phyloP scores from a whole-genome alignment of 129 eudicot species.

The Oenanthe sinensis region DNA sequence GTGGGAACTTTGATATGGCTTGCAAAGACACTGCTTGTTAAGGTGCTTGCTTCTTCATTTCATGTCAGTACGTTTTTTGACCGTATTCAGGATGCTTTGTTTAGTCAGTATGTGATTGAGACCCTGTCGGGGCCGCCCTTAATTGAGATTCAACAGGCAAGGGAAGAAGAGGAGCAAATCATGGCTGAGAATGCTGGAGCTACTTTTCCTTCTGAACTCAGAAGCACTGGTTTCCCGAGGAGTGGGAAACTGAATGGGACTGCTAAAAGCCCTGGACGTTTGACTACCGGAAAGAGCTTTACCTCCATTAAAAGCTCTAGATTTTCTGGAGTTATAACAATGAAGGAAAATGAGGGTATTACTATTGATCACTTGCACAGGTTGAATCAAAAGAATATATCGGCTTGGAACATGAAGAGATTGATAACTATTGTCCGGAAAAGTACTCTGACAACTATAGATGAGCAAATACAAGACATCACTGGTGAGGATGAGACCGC shows the following conservation, averaged over 20 bases:
- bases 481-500: slow-evolving; percentile 57
- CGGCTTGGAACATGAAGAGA: slow-evolving; percentile 91
- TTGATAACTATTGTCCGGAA: slow-evolving; percentile 61
- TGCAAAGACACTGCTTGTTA: slow-evolving; percentile 1
- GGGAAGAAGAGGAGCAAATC: slow-evolving; percentile 33
- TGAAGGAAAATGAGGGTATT: slow-evolving; percentile 28
- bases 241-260: slow-evolving; percentile 14
- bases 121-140: slow-evolving; percentile 1
- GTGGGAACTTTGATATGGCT: slow-evolving; percentile 15
- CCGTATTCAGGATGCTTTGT: slow-evolving; percentile 1
- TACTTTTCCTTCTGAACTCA: not conserved
- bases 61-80: slow-evolving; percentile 1
- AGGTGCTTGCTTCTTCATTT: slow-evolving; percentile 2
- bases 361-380: not conserved
- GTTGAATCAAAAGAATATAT: slow-evolving; percentile 25
- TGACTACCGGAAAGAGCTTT: slow-evolving; percentile 33
- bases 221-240: not conserved
- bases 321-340: slow-evolving; percentile 34
- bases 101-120: slow-evolving; percentile 2
- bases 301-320: slow-evolving; percentile 34
- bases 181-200: slow-evolving; percentile 25
- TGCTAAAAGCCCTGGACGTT: slow-evolving; percentile 11
- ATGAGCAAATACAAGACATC: slow-evolving; percentile 49
- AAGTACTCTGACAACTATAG: slow-evolving; percentile 60
- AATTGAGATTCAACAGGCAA: slow-evolving; percentile 20